Base-by-base conservation (phyloP, 2,329 filamentous ascomycete species). In the Hypocreales sp. region DNA sequence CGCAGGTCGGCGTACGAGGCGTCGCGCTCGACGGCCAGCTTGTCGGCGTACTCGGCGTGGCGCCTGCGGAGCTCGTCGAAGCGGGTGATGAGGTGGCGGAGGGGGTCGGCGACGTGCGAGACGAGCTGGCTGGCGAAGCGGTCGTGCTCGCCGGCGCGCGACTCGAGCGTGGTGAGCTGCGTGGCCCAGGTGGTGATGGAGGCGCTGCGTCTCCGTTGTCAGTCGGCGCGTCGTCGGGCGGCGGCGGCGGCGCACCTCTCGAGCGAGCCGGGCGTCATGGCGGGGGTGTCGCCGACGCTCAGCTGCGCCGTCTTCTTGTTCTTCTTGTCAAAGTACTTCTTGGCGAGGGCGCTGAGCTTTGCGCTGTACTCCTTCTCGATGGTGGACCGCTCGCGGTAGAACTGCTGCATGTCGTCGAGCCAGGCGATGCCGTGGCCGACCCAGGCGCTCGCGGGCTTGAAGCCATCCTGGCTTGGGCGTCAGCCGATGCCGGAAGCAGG, bases 271-370 rank as follows among this genome's bases (percentile, higher is more conserved):
- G 90, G 90, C 3, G 90, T 95, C 65, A 95, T 79, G 32, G 73
- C 72, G 20, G 90, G 90, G 15, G 76, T 90, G 45, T 98, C 90
- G 44, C 90, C 90, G 28, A 95, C 90, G 48, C 86, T 94, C 41
- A 98, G 55, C 43, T 67, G 77, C 40, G 83, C 79, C 23, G 79
- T 78, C 59, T 90, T 94, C 55, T 77, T 84, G 25, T 81, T 74
- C 63, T 95, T 98, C 63, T 92, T 92, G 46, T 98, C 92, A 47
- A 83, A 90, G 60, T 94, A 95, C 52, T 90, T 94, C 61, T 90
- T 92, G 30, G 87, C 90, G 27, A 98, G 62, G 3, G 73, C 74
- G 40, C 72, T 79, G 37, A 98, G 72, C 55, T 87, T 95, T 37
- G 78, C 68, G 43, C 82, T 79, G 53, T 98, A 95, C 51, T 98